Base-by-base conservation (phyloP, 176 grass and related monocot genomes). In the Poa pratensis region DNA sequence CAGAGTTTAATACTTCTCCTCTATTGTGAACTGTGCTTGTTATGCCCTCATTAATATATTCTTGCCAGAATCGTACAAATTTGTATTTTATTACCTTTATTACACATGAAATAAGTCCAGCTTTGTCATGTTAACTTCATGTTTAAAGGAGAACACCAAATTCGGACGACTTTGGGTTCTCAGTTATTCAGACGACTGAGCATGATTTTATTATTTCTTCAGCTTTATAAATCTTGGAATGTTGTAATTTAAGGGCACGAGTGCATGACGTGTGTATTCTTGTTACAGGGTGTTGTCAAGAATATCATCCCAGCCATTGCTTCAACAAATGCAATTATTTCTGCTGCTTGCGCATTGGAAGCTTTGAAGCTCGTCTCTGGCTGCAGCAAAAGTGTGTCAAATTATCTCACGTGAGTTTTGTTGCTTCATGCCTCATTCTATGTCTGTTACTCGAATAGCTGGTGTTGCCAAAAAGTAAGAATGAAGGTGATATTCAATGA, bases 221-320 rank as follows among this genome's bases (percentile, higher is more conserved):
- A 27, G 20, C 52, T 39, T 2, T 45, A 57, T 57, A 68, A 27
- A 48, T 77, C 20, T 32, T 79, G 52, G 58, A 77, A 73, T 19
- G 19, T 39, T 39, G 20, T 84, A 63, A 55, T 24, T 59, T 77
- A 46, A 27, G 20, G 50, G 43, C 15, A 72, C 3, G 61, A 64
- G 26, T 64, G 61, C 61, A 64, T 94, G 66, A 84, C 66, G 76
- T 83, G 13, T 67, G 46, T 71, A 67, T 24, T 79, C 54, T 34
- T 65, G 15, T 80, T 87, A 75, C 77, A 98, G 96, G 96, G 96
- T 69, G 96, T 98, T 61, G 93, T 98, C 14, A 98, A 98, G 88
- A 98, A 98, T 92, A 98, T 98, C 28, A 98, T 98, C 80, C 96
- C 96, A 69, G 96, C 96, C 30, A 98, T 95, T 90, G 96, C 96